Evolutionary conservation across 805 yeast species (phyloP), one percentile per base, ranked within the genome.

Genomic region (Lipomyces yamadae): DNA sequence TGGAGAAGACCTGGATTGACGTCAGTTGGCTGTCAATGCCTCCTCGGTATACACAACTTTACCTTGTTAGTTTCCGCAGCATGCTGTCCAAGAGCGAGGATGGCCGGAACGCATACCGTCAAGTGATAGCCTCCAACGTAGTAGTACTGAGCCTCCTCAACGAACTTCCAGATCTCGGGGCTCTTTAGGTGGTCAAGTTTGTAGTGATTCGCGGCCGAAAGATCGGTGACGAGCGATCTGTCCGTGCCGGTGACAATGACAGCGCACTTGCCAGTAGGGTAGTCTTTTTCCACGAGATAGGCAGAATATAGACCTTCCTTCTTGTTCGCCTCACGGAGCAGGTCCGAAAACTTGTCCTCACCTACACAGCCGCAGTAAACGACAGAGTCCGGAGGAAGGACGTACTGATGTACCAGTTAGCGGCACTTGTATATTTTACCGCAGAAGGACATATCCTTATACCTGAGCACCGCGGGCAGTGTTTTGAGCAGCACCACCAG

Each of bases 401-500:
- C 80, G 81, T 91, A 94, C 68, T 67, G 30, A 42, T 7, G 52
- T n/a, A 18, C 10, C 8, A 8, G 62, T 58, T 30, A 57, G 54
- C 8, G 15, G 15, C 32, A 18, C 10, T 30, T 15, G 30, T 37
- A 13, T 24, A 32, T n/a, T 37, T 18, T 18, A 39, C 15, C 10
- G 56, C 7, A 3, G 35, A 50, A 42, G 13, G 35, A 13, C 37
- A 15, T 33, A 32, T 39, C 11, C 8, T 37, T 55, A 8, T 33
- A 67, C 70, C 77, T 94, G 98, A 60, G 98, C 98, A 77, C 97
- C 99, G 81, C 99, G 88, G 66, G 98, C 98, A 71, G 98, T 87
- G 84, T 95, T 95, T 83, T 95, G 99, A 68, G 98, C 99, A 75
- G 99, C 99, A 78, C 99, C 99, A 74, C 99, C 99, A 69, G 99